Conservation (phyloP, 1,284 basidiomycete species). For the Irpex lacteus region DNA sequence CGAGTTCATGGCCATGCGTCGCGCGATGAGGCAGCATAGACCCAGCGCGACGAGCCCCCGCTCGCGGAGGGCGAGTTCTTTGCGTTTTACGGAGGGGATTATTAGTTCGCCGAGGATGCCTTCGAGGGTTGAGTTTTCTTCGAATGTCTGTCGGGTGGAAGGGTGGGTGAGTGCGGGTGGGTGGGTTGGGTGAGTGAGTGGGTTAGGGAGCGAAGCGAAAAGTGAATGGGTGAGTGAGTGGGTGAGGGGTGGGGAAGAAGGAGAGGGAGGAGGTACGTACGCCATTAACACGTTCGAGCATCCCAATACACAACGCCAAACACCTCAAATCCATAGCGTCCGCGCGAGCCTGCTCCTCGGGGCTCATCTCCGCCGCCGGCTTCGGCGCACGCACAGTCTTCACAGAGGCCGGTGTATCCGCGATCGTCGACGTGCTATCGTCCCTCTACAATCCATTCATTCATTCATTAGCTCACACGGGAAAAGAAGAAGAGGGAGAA, state of each 20-base stretch:
- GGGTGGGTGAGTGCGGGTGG: too few relatives aligned
- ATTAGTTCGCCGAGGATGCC: constrained; percentile 90
- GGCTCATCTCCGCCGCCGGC: constrained; percentile 45
- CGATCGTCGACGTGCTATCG: constrained; percentile 35
- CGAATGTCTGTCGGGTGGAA: too few relatives aligned
- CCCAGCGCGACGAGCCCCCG: constrained; percentile 86
- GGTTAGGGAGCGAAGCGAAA: too few relatives aligned
- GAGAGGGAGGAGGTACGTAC: constrained; percentile 41
- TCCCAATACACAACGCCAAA: constrained; percentile 82
- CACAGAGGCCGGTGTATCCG: constrained; percentile 30
- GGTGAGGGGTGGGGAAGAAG: too few relatives aligned
- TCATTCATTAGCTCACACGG: too few relatives aligned
- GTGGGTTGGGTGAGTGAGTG: too few relatives aligned
- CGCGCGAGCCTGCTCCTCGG: constrained; percentile 55
- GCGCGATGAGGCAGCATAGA: constrained; percentile 88
- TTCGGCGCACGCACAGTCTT: constrained; percentile 35
- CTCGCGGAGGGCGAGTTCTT: constrained; percentile 82
- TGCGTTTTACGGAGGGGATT: constrained; percentile 86
- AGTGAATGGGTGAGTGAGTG: too few relatives aligned
- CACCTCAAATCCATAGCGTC: constrained; percentile 83
- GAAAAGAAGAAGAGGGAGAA: too few relatives aligned
- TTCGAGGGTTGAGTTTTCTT: constrained; percentile 92
- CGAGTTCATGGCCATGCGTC: constrained; percentile 88
- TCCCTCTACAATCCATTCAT: constrained; percentile 12
- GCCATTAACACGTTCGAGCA: constrained; percentile 89